phyloP scores from a whole-genome alignment of 257 asterid genomes.

The Scutellaria minor region DNA sequence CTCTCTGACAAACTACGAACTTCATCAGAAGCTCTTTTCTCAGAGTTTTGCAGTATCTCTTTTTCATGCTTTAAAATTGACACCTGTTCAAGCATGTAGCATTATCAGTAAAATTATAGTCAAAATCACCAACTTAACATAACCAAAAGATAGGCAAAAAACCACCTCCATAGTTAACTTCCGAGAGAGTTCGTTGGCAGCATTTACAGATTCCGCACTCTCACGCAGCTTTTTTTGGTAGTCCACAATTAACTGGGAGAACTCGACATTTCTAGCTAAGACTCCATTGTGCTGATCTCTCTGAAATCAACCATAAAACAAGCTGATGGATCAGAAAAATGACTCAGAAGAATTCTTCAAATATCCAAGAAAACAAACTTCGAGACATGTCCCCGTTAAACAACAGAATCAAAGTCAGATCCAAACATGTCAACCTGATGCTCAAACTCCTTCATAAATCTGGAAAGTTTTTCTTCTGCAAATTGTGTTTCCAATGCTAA shows the following conservation, averaged over 20 bases:
- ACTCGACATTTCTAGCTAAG: conserved; percentile 78
- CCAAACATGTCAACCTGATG: conserved; percentile 62
- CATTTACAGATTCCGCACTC: conserved; percentile 67
- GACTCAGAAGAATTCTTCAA: background rate
- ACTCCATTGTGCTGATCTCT: conserved; percentile 75
- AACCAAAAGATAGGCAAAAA: background rate
- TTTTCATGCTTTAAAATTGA: conserved; percentile 77
- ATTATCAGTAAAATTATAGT: conserved; percentile 4
- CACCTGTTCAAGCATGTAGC: conserved; percentile 40
- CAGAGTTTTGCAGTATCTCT: conserved; percentile 72
- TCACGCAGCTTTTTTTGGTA: conserved; percentile 86
- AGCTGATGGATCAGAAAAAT: conserved; percentile 18
- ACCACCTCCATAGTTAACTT: conserved; percentile 81
- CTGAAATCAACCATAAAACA: conserved; percentile 45
- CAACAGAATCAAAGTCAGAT: background rate
- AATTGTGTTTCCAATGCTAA: conserved; percentile 71
- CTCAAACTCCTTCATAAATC: conserved; percentile 84
- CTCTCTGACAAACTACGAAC: conserved; percentile 82
- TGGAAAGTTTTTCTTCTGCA: conserved; percentile 71
- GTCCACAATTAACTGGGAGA: conserved; percentile 78
- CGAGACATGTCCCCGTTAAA: background rate
- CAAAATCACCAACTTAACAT: conserved; percentile 2
- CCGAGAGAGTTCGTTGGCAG: conserved; percentile 69
- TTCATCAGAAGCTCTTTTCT: conserved; percentile 92
- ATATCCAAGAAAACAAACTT: background rate